These are phyloP conservation scores for Silene latifolia DNA, from an alignment of 148 eudicot species.

Conservation along the genomic window DNA sequence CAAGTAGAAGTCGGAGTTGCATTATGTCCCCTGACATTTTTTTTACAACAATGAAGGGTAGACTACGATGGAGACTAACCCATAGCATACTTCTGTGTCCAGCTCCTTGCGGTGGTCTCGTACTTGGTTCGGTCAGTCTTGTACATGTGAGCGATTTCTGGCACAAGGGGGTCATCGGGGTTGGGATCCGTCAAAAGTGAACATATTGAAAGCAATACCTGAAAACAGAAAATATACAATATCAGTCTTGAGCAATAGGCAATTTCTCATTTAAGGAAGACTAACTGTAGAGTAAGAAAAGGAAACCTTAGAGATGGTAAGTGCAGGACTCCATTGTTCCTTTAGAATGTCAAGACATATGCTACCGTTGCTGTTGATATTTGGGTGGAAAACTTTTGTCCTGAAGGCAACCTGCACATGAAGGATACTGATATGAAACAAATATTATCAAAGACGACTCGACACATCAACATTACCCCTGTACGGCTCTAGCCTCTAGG, in stretches of 20 bases:
- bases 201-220: conserved; percentile 9
- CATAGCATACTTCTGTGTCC: conserved; percentile 15
- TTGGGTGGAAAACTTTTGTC: conserved; percentile 13
- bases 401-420: conserved; percentile 15
- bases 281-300: too few species aligned
- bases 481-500: too few species aligned
- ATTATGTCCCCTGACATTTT: neutral
- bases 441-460: neutral
- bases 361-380: conserved; percentile 9
- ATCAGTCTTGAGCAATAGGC: neutral
- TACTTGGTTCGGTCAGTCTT: conserved; percentile 9
- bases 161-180: conserved; percentile 11
- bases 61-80: neutral
- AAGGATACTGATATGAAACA: neutral
- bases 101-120: conserved; percentile 6
- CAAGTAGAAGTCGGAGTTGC: neutral
- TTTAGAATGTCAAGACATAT: neutral
- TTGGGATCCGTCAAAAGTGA: conserved; percentile 14
- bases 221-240: neutral
- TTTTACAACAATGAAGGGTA: too few species aligned
- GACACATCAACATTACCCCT: too few species aligned
- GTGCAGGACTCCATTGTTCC: conserved; percentile 11
- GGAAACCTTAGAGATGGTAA: conserved; percentile 4
- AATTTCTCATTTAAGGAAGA: too few species aligned
- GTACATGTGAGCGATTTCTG: conserved; percentile 12